Evolutionary conservation across 208 protist species (phyloP).

Genomic region (Porcisia hertigi): DNA sequence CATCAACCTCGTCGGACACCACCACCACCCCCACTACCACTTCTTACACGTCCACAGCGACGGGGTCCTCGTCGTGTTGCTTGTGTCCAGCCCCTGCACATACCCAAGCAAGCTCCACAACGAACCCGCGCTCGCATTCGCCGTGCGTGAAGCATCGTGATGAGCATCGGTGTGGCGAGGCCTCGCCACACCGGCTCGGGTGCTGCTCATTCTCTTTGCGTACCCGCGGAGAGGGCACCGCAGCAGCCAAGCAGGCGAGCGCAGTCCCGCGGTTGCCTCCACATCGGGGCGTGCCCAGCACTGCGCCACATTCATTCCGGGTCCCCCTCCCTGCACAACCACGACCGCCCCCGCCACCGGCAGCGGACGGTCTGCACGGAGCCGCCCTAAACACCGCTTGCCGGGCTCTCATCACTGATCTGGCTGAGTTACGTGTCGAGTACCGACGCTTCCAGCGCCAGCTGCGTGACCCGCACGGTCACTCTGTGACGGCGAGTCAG

Average conservation of each 20-base stretch:
- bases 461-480: constrained; percentile 48
- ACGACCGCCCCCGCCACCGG: not conserved
- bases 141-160: not conserved
- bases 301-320: not conserved
- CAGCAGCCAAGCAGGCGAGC: not conserved
- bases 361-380: constrained; percentile 16
- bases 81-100: not conserved
- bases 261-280: not conserved
- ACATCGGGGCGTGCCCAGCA: not conserved
- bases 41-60: not conserved
- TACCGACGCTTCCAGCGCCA: constrained; percentile 48
- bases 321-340: not conserved
- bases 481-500: constrained; percentile 63
- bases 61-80: constrained; percentile 7
- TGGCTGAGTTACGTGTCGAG: constrained; percentile 44
- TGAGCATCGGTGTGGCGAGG: not conserved
- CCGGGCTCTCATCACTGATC: constrained; percentile 51
- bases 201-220: not conserved
- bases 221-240: not conserved
- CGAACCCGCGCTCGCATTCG: not conserved
- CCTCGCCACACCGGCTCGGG: not conserved
- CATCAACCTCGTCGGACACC: constrained; percentile 4
- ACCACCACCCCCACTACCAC: too few species aligned
- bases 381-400: constrained; percentile 44
- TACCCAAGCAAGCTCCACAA: not conserved